phyloP scores from a whole-genome alignment of 768 basidiomycete species.

The Lentinula guzmanii region DNA sequence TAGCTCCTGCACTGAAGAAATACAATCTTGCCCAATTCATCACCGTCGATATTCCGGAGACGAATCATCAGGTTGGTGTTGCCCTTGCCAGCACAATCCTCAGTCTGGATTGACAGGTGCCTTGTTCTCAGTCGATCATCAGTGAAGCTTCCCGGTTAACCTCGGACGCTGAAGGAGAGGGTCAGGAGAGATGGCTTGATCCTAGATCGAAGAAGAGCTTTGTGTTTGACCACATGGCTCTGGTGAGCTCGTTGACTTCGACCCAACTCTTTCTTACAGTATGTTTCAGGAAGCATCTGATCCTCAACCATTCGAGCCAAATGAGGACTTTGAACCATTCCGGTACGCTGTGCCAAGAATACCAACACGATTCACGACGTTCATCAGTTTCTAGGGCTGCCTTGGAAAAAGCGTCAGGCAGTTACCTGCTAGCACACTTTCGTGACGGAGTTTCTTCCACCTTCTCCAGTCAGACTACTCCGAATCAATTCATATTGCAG shows the following conservation, averaged over 20 bases:
- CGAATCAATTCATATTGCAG: slow-evolving; percentile 59
- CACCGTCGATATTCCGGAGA: slow-evolving; percentile 76
- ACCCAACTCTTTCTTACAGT: slow-evolving; percentile 5
- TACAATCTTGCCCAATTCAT: slow-evolving; percentile 90
- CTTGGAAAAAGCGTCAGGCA: slow-evolving; percentile 59
- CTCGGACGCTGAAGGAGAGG: slow-evolving; percentile 28
- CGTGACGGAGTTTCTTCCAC: slow-evolving; percentile 72
- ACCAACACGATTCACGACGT: not conserved
- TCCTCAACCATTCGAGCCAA: slow-evolving; percentile 54
- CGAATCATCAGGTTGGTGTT: slow-evolving; percentile 63
- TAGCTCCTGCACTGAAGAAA: slow-evolving; percentile 70
- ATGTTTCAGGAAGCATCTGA: slow-evolving; percentile 67
- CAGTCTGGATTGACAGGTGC: not conserved
- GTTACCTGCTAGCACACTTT: slow-evolving; percentile 80
- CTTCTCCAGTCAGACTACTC: slow-evolving; percentile 46
- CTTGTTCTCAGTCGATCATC: slow-evolving; percentile 61
- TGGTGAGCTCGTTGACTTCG: slow-evolving; percentile 44
- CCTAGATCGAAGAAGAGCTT: slow-evolving; percentile 76
- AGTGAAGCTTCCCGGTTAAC: slow-evolving; percentile 62
- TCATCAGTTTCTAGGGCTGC: slow-evolving; percentile 41
- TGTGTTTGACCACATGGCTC: slow-evolving; percentile 76
- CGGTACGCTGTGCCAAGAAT: slow-evolving; percentile 52
- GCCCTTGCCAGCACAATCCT: not conserved
- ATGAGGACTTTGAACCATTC: slow-evolving; percentile 65
- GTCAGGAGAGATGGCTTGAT: slow-evolving; percentile 74